Percentiles rank a stretch among this genome's conserved stretches.
Conservation (phyloP, 306 rosid genomes). For the Dicorynia guianensis region DNA sequence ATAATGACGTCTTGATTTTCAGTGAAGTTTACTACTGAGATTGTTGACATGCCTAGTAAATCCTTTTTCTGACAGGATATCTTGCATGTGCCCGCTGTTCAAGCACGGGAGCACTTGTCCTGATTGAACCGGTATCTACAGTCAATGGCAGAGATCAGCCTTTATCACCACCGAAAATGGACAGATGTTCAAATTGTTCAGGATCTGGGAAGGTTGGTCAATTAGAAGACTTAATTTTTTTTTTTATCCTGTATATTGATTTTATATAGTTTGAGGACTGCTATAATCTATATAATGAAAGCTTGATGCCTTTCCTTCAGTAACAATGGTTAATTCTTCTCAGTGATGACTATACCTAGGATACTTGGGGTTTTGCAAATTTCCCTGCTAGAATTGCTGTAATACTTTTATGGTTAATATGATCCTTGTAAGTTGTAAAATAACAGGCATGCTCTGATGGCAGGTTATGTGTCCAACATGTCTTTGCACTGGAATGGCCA, state of each 20-base stretch:
- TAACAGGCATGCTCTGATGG: conserved; percentile 28
- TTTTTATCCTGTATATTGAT: not conserved
- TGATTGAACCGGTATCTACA: conserved; percentile 72
- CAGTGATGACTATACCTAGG: conserved; percentile 1
- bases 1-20: not conserved
- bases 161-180: conserved; percentile 72
- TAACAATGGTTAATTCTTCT: not conserved
- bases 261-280: not conserved
- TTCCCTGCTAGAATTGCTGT: not conserved
- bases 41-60: conserved; percentile 11
- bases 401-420: not conserved
- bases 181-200: conserved; percentile 94
- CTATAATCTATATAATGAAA: conserved; percentile 18
- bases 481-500: conserved; percentile 98
- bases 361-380: not conserved
- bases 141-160: conserved; percentile 63
- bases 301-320: not conserved
- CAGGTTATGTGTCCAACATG: conserved; percentile 99
- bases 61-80: conserved; percentile 61
- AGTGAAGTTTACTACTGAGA: conserved; percentile 29
- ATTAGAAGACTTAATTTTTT: conserved; percentile 17
- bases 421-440: conserved; percentile 10
- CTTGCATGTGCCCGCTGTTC: conserved; percentile 98
- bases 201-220: conserved; percentile 93
- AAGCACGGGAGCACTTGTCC: conserved; percentile 75